These are phyloP conservation scores for Taiozyma sp. DNA, from an alignment of 1,139 yeast species.

Conservation along the genomic window DNA sequence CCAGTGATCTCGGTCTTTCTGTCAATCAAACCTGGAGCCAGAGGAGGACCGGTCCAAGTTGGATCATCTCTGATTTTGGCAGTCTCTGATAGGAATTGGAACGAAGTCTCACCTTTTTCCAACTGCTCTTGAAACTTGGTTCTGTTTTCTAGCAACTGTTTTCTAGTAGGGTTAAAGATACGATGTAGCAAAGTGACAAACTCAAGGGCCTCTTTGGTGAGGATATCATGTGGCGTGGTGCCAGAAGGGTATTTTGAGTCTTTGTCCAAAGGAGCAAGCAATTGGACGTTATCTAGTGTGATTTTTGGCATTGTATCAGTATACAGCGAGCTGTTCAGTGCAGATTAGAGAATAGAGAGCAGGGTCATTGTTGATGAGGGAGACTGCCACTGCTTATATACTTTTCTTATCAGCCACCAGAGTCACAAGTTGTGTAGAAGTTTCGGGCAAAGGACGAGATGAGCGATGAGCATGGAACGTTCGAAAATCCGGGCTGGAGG, in stretches of 20 bases:
- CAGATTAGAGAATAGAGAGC: too few relatives aligned
- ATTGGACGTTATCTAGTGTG: conserved; percentile 53
- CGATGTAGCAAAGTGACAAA: conserved; percentile 71
- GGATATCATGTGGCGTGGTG: conserved; percentile 39
- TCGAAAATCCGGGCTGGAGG: too few relatives aligned
- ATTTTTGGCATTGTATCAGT: conserved; percentile 6
- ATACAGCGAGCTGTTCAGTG: too few relatives aligned
- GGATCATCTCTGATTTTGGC: conserved; percentile 62
- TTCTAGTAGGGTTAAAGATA: conserved; percentile 59
- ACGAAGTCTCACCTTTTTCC: conserved; percentile 50
- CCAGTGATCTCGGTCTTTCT: too few relatives aligned
- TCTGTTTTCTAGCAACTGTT: conserved; percentile 56
- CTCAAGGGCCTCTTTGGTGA: conserved; percentile 58
- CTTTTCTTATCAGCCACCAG: too few relatives aligned
- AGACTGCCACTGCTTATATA: too few relatives aligned
- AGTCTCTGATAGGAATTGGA: conserved; percentile 63
- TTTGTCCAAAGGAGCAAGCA: conserved; percentile 59
- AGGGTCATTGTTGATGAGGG: too few relatives aligned
- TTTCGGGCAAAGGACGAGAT: too few relatives aligned
- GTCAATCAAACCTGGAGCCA: conserved; percentile 64
- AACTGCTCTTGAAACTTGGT: conserved; percentile 51
- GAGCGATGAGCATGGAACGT: too few relatives aligned
- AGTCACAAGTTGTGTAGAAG: too few relatives aligned
- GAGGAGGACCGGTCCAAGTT: conserved; percentile 71
- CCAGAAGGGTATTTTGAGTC: conserved; percentile 55